Evolutionary conservation across 2,329 filamentous ascomycete species (phyloP), one percentile per base, ranked within the genome.

Genomic region (Ophiostoma pallidulum): DNA sequence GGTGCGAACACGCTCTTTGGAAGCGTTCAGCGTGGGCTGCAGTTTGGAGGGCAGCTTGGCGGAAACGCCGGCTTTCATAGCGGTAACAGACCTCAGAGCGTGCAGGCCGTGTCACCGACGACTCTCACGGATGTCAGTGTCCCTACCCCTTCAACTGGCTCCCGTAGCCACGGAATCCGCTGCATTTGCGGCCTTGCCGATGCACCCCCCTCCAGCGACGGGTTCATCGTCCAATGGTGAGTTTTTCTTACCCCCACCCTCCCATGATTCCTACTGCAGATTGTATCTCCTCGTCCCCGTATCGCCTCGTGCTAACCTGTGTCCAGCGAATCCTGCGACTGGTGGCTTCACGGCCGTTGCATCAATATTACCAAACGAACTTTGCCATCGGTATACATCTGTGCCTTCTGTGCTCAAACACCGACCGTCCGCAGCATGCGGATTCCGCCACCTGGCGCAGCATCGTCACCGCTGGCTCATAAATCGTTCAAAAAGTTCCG

Each of bases 141-240:
- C 37, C 64, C 66, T 3, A 75, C 69, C 4, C 69, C 71, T 9
- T 69, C 69, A 28, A 66, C 67, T 3, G 63, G 63, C 29, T 61
- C 61, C 19, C 64, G 68, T 20, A 64, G 62, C 38, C 66, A 67
- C 31, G 64, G 64, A 19, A 69, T 81, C 28, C 69, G 78, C 51
- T 83, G 79, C 55, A 66, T 80, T 16, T 83, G 79, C 59, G 69
- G 70, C 48, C 62, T 64, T 45, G 45, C 51, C n/a, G 63, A 65
- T 44, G 59, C 62, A 29, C 68, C 71, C 37, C 61, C 59, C 35
- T 67, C 70, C 39, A 68, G 70, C 42, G 69, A 73, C 53, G 67
- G 66, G 49, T 78, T 78, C 54, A 73, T 82, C 71, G 71, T 83
- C 49, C 77, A 80, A 62, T 83, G 79, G 79, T 82, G 68, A 51